These are phyloP conservation scores for Penicillium egyptiacum DNA, from an alignment of 495 filamentous ascomycete genomes.

Conservation along the genomic window DNA sequence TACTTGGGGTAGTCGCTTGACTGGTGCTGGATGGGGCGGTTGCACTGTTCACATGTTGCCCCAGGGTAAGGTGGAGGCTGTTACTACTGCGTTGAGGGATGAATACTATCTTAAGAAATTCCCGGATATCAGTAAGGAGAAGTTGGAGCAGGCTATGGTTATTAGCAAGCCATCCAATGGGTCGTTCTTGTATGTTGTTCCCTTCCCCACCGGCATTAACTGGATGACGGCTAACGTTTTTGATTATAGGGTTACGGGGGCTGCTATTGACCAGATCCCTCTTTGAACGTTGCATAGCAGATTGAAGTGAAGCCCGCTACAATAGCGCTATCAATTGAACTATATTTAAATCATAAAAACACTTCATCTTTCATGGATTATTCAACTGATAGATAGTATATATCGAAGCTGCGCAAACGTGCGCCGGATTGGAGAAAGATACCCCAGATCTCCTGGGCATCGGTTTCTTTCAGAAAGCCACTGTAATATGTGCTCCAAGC, in stretches of 20 bases:
- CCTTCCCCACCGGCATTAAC: background rate
- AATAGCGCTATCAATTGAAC: background rate
- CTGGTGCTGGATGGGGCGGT: conserved; percentile 95
- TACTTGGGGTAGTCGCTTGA: conserved; percentile 81
- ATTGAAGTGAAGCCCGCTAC: background rate
- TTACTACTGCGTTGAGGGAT: conserved; percentile 71
- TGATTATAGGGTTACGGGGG: conserved; percentile 40
- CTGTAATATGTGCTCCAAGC: background rate
- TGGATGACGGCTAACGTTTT: conserved; percentile 3
- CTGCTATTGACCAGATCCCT: conserved; percentile 41
- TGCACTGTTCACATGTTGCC: conserved; percentile 93
- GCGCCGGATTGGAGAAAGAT: background rate
- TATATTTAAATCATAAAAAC: background rate
- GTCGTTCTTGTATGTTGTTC: conserved; percentile 45
- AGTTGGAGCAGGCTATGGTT: conserved; percentile 76
- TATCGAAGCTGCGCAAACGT: background rate
- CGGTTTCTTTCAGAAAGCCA: background rate
- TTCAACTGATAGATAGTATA: background rate
- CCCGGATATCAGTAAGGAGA: conserved; percentile 67
- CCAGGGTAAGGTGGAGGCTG: conserved; percentile 76
- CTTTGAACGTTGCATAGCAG: conserved; percentile 22
- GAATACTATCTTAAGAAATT: conserved; percentile 79
- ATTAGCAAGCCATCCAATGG: conserved; percentile 74
- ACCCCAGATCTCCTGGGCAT: background rate
- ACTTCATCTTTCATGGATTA: background rate